Percentiles rank a stretch among this genome's conserved stretches.
Evolutionary conservation across 2,329 filamentous ascomycete genomes (phyloP).

Genomic region (Bipolaris bicolor): DNA sequence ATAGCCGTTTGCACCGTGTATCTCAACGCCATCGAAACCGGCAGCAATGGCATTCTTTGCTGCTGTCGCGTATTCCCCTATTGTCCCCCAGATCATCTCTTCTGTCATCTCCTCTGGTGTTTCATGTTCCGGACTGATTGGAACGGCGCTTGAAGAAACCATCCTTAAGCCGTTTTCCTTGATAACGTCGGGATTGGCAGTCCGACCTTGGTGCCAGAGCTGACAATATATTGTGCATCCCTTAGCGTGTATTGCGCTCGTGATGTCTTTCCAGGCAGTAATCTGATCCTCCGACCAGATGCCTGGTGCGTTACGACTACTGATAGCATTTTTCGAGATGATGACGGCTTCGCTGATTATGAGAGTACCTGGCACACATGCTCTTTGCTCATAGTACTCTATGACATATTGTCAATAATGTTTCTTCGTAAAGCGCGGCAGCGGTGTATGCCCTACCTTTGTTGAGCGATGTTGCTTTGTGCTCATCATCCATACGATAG

Average conservation of each 20-base stretch:
- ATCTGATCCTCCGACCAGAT: conserved; percentile 56
- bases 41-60: conserved; percentile 55
- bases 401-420: background rate
- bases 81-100: conserved; percentile 43
- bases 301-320: conserved; percentile 60
- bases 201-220: conserved; percentile 65
- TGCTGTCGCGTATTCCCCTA: conserved; percentile 46
- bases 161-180: conserved; percentile 34
- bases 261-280: conserved; percentile 63
- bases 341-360: conserved; percentile 64
- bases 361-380: conserved; percentile 58
- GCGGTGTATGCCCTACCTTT: conserved; percentile 4
- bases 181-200: conserved; percentile 48
- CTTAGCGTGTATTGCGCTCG: conserved; percentile 64
- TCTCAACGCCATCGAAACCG: conserved; percentile 66
- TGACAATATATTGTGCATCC: conserved; percentile 65
- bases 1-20: conserved; percentile 67
- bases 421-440: background rate
- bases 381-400: conserved; percentile 61
- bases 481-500: conserved; percentile 52
- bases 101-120: conserved; percentile 42
- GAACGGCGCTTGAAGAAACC: conserved; percentile 41
- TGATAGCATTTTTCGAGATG: conserved; percentile 54
- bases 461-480: conserved; percentile 46
- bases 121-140: conserved; percentile 31